Evolutionary conservation across 768 basidiomycete genomes (phyloP), one percentile per base, ranked within the genome.

Genomic region (Boletus tomentosulus): DNA sequence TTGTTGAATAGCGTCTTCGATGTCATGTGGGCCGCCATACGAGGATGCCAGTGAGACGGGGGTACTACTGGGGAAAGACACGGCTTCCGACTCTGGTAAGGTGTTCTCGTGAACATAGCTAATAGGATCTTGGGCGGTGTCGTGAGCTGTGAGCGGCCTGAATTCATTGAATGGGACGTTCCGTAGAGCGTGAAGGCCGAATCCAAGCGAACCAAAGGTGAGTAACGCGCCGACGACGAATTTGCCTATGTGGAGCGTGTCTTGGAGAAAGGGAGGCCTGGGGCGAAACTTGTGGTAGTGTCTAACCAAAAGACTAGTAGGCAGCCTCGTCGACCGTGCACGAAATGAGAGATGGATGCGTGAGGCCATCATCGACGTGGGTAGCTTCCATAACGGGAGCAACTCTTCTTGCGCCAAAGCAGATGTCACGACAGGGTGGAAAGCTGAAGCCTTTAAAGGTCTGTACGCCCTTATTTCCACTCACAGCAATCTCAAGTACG

Each of bases 401-500:
- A 37, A 8, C 19, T 16, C n/a, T 3, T 34, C 46, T 47, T 47
- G 13, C 2, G 3, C 27, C 48, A 48, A 33, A 33, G 31, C 31
- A 33, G 31, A 69, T 69, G 68, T 70, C 68, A 45, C 80, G 88
- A 74, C 85, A 89, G 76, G 89, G 87, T 57, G 91, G 90, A 66
- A 92, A 93, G 73, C 65, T 86, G 50, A 93, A 93, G 80, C 91
- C 91, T 50, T 73, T 92, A 60, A 92, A 92, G 89, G 90, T 56
- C 33, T 30, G 43, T 53, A 7, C n/a, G n/a, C 8, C 15, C 44
- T 28, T 38, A 41, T 19, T 48, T 53, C 30, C 47, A 37, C 27
- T 39, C 39, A 24, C 35, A 43, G 9, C 19, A 25, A 19, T n/a
- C 31, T 38, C 30, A 44, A 13, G 5, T 33, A 6, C n/a, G 50